A percentile compares a stretch with the other conserved stretches of the same genome.
Evolutionary conservation across 2,329 filamentous ascomycete genomes (phyloP).

Genomic region (Trichoderma brevicompactum): DNA sequence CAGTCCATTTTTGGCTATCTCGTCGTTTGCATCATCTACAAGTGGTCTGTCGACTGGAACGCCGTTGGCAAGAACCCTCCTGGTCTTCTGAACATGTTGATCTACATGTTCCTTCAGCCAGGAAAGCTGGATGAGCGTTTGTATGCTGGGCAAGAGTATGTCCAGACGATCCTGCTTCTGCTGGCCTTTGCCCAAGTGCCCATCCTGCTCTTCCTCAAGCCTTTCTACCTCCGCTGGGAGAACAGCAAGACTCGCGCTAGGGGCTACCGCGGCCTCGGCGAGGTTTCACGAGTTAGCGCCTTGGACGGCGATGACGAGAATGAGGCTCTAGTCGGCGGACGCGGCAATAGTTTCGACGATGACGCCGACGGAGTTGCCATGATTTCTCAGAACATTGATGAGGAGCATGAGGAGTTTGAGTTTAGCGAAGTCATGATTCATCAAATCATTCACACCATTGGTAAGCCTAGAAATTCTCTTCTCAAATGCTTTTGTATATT

Average conservation of each 20-base stretch:
- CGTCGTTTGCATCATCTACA: slow-evolving; percentile 92
- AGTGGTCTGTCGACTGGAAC: slow-evolving; percentile 91
- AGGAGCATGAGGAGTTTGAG: slow-evolving; percentile 95
- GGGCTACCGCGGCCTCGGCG: slow-evolving; percentile 92
- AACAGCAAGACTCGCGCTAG: slow-evolving; percentile 85
- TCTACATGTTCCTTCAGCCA: slow-evolving; percentile 98
- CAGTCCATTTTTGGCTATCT: slow-evolving; percentile 98
- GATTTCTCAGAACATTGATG: slow-evolving; percentile 83
- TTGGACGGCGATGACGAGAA: slow-evolving; percentile 86
- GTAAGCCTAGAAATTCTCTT: slow-evolving; percentile 56
- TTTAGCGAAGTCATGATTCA: slow-evolving; percentile 98
- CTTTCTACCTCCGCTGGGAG: slow-evolving; percentile 91
- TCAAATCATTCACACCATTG: slow-evolving; percentile 97
- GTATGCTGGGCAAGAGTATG: slow-evolving; percentile 73
- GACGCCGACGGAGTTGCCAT: slow-evolving; percentile 84
- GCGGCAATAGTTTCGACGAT: slow-evolving; percentile 62
- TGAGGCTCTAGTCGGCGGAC: slow-evolving; percentile 55
- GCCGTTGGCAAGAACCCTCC: slow-evolving; percentile 69
- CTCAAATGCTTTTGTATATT: background rate
- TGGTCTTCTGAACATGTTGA: slow-evolving; percentile 95
- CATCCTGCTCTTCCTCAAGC: slow-evolving; percentile 90
- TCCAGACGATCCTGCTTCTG: slow-evolving; percentile 80
- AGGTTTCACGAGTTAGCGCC: slow-evolving; percentile 84
- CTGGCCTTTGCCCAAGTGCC: slow-evolving; percentile 87
- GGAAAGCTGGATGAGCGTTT: slow-evolving; percentile 73